These are phyloP conservation scores for Lolium perenne DNA, from an alignment of 176 grass and related monocot genomes.

Conservation along the genomic window DNA sequence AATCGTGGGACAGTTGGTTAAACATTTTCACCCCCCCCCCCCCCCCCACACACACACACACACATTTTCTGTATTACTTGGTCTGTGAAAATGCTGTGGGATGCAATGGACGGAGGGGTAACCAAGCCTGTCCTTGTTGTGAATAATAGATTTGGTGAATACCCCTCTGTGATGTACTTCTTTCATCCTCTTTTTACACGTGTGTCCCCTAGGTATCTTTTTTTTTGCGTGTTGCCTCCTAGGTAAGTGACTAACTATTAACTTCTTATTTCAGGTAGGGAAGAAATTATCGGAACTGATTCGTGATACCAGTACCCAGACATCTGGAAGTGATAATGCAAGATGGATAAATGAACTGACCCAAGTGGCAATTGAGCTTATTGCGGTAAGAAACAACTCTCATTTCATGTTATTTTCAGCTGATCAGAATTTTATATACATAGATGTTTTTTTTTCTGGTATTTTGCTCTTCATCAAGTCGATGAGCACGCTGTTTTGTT, in stretches of 20 bases:
- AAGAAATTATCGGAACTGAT: constrained; percentile 96
- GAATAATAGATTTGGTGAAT: too few relatives aligned
- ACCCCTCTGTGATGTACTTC: too few relatives aligned
- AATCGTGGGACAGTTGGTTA: neutral
- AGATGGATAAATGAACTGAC: constrained; percentile 96
- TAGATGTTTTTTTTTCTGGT: neutral
- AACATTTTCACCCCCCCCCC: neutral
- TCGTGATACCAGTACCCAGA: constrained; percentile 71
- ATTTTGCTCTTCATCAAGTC: neutral
- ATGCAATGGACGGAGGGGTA: too few relatives aligned
- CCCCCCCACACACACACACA: neutral
- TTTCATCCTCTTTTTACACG: too few relatives aligned
- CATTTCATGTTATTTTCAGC: neutral
- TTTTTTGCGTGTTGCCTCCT: neutral
- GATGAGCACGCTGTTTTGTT: neutral
- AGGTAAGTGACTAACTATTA: constrained; percentile 10
- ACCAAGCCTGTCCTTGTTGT: too few relatives aligned
- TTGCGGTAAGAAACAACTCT: constrained; percentile 57
- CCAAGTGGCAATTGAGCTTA: constrained; percentile 89
- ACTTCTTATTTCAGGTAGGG: constrained; percentile 70
- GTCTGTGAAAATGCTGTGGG: too few relatives aligned
- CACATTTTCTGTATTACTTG: neutral
- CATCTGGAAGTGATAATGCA: constrained; percentile 69
- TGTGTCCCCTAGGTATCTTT: too few relatives aligned
- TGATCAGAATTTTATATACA: neutral